These are phyloP conservation scores for Pulicaria dysenterica DNA, from an alignment of 129 eudicot genomes.

Conservation along the genomic window DNA sequence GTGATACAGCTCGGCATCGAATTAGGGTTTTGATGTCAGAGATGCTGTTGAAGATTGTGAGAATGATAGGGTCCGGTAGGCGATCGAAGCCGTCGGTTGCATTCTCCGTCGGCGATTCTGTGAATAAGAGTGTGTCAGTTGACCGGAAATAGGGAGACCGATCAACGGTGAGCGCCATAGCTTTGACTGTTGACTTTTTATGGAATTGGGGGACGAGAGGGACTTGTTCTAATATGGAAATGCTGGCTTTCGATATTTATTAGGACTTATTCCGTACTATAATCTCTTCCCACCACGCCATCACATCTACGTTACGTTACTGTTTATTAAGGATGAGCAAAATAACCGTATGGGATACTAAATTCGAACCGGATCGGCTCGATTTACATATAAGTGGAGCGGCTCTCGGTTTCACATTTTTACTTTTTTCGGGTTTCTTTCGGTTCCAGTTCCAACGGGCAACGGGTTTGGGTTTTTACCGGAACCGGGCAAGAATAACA, in stretches of 20 bases:
- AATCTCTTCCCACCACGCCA: background rate
- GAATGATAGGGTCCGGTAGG: constrained; percentile 52
- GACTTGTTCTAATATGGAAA: constrained; percentile 35
- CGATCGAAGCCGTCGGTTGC: constrained; percentile 41
- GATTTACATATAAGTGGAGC: no score
- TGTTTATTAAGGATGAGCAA: no score
- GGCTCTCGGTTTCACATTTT: no score
- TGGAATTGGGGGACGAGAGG: constrained; percentile 19
- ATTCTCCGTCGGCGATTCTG: constrained; percentile 21
- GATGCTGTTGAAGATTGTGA: constrained; percentile 46
- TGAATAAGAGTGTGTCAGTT: background rate
- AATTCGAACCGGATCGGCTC: no score
- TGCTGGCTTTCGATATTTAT: constrained; percentile 45
- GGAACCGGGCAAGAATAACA: no score
- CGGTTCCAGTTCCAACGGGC: no score
- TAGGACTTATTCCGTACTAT: constrained; percentile 28
- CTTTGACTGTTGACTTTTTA: constrained; percentile 45
- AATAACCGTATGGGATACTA: no score
- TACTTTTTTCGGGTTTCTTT: no score
- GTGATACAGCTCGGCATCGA: constrained; percentile 52
- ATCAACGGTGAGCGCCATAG: constrained; percentile 18
- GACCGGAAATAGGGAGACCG: constrained; percentile 21
- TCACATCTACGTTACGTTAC: background rate
- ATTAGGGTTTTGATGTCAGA: constrained; percentile 58
- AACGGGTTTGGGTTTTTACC: no score